phyloP scores from a whole-genome alignment of 306 rosid genomes.

The Mimosa bimucronata region DNA sequence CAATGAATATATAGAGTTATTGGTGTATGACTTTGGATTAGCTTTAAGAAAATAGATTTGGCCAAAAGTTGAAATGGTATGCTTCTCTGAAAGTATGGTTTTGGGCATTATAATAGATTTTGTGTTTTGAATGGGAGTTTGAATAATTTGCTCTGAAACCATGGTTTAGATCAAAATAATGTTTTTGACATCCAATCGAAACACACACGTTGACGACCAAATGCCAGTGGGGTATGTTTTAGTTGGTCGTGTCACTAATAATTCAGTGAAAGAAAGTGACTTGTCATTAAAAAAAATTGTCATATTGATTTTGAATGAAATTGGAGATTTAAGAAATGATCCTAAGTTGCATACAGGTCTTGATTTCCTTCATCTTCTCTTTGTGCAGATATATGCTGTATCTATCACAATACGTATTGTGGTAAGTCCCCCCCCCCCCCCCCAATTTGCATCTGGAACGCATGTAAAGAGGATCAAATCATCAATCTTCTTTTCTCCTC shows the following conservation, averaged over 20 bases:
- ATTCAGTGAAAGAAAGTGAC: background rate
- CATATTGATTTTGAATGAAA: background rate
- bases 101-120: too few relatives aligned
- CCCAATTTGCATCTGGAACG: background rate
- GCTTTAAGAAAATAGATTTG: too few relatives aligned
- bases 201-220: background rate
- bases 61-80: too few relatives aligned
- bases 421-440: too few relatives aligned
- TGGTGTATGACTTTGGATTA: background rate
- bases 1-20: too few relatives aligned
- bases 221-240: background rate
- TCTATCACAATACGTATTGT: slow-evolving; percentile 83
- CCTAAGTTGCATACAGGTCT: slow-evolving; percentile 16
- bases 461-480: slow-evolving; percentile 31
- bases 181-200: too few relatives aligned
- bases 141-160: too few relatives aligned
- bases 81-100: too few relatives aligned
- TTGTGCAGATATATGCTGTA: slow-evolving; percentile 73
- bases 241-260: background rate
- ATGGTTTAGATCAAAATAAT: too few relatives aligned
- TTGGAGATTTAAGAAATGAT: background rate
- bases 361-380: slow-evolving; percentile 1
- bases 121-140: too few relatives aligned
- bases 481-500: slow-evolving; percentile 29
- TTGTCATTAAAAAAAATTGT: background rate